These are phyloP conservation scores for Panicum virgatum DNA, from an alignment of 202 grass and related monocot genomes.

Conservation along the genomic window DNA sequence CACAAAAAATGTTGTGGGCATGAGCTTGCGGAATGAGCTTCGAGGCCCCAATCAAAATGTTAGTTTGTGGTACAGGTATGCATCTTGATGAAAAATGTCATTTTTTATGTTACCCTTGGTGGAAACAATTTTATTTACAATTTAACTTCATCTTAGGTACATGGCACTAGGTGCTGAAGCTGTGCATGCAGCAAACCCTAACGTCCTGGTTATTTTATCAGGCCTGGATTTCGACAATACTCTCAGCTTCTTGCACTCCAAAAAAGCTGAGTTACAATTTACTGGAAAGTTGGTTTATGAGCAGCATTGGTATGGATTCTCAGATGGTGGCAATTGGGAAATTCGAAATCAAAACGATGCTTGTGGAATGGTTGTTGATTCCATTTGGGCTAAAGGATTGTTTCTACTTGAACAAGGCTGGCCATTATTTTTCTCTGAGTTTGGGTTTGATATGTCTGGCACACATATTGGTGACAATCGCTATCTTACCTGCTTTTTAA, in stretches of 20 bases:
- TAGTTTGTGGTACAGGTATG: conserved; percentile 91
- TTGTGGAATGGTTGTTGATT: conserved; percentile 54
- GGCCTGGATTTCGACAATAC: conserved; percentile 83
- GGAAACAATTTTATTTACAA: not conserved
- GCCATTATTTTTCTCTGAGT: conserved; percentile 90
- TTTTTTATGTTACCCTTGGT: conserved; percentile 13
- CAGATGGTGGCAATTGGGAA: conserved; percentile 79
- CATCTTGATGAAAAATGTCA: not conserved
- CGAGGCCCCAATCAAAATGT: conserved; percentile 73
- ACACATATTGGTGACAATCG: conserved; percentile 69
- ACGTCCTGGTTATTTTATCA: conserved; percentile 79
- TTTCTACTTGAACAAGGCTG: conserved; percentile 80
- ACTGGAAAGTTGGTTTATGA: conserved; percentile 83
- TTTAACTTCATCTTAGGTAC: conserved; percentile 61
- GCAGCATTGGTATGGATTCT: conserved; percentile 96
- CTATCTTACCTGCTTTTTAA: conserved; percentile 87
- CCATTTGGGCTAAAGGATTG: conserved; percentile 58
- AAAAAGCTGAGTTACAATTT: conserved; percentile 58
- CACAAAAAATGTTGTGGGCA: conserved; percentile 74
- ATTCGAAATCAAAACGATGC: conserved; percentile 68
- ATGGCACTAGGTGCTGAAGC: conserved; percentile 88
- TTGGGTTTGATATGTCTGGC: conserved; percentile 90
- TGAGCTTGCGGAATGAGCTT: conserved; percentile 89
- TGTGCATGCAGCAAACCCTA: conserved; percentile 72
- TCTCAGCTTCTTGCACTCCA: conserved; percentile 63